phyloP scores from a whole-genome alignment of 192 early-diverging fungal genomes.

The Rhizoclosmatium sp. region DNA sequence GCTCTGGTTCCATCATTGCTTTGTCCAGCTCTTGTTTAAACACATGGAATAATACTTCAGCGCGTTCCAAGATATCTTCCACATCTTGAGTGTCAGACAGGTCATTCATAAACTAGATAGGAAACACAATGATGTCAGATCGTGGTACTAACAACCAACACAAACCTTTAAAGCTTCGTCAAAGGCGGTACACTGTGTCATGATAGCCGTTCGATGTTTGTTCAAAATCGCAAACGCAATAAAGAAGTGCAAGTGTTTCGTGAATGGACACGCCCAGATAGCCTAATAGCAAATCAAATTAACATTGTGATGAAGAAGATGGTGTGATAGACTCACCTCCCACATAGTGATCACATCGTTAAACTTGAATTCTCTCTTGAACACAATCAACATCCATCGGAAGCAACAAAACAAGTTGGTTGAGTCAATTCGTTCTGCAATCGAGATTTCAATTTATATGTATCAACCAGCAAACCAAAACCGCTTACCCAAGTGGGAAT shows the following conservation, averaged over 20 bases:
- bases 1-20: slow-evolving; percentile 14
- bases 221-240: slow-evolving; percentile 96
- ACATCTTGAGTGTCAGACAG: slow-evolving; percentile 74
- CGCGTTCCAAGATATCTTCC: slow-evolving; percentile 43
- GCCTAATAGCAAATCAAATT: slow-evolving; percentile 43
- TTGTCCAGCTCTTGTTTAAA: slow-evolving; percentile 40
- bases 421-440: slow-evolving; percentile 75
- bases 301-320: slow-evolving; percentile 32
- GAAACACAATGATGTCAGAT: background rate
- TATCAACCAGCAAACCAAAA: slow-evolving; percentile 1
- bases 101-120: slow-evolving; percentile 82
- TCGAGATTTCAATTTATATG: background rate
- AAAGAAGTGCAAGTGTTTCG: slow-evolving; percentile 89
- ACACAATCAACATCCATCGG: slow-evolving; percentile 96
- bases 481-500: slow-evolving; percentile 75
- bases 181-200: slow-evolving; percentile 80
- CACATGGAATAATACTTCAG: slow-evolving; percentile 54
- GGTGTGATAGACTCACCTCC: no score
- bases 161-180: slow-evolving; percentile 91
- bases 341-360: slow-evolving; percentile 83
- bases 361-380: slow-evolving; percentile 96
- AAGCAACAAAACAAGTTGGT: slow-evolving; percentile 97
- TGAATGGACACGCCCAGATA: slow-evolving; percentile 60
- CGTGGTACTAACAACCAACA: background rate
- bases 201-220: slow-evolving; percentile 80